Base-by-base conservation (phyloP, 148 eudicot genomes). In the Nepenthes gracilis region DNA sequence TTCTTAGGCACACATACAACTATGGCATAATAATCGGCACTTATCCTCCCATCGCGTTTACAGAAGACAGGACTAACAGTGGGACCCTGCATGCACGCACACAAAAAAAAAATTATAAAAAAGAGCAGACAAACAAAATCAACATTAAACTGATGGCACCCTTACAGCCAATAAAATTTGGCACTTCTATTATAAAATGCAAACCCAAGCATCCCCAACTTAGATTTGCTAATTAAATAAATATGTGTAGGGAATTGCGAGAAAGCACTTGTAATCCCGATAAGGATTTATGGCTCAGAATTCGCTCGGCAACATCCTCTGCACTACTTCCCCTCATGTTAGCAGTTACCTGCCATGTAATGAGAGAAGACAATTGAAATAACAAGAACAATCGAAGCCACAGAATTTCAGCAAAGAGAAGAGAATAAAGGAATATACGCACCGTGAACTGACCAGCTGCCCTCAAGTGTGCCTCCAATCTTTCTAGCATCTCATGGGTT, bases 281-380 rank as follows among this genome's bases (percentile, higher is more conserved):
- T 67, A 92, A 64, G 15, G 86, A 92, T 55, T 86, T 37, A 72
- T 88, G 94, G 73, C 86, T 76, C 58, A 92, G 79, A 33, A 92
- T 73, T 64, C 88, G 75, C 65, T 81, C 85, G 33, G 97, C 96
- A 54, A 91, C 90, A 69, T 92, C 90, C 82, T 85, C 94, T 4
- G 86, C 85, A 73, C 85, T 85, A 62, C 72, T 81, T 65, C 97
- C 97, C 70, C 97, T 85, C 97, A 92, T 92, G 79, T 88, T 92
- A 63, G 97, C 94, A 60, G 80, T 76, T 51, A 91, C 93, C 97
- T 91, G 74, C 48, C 9, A 77, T 43, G 43, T 43, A 62, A 48
- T 67, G 60, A 68, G 56, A 57, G 32, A 51, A 33, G 47, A 74
- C 36, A 58, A 70, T 6, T 33, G 49, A 54, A 64, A 12, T 40